Evolutionary conservation across 106 monocot species (phyloP), one percentile per base, ranked within the genome.

Genomic region (Cymbidium sinense): DNA sequence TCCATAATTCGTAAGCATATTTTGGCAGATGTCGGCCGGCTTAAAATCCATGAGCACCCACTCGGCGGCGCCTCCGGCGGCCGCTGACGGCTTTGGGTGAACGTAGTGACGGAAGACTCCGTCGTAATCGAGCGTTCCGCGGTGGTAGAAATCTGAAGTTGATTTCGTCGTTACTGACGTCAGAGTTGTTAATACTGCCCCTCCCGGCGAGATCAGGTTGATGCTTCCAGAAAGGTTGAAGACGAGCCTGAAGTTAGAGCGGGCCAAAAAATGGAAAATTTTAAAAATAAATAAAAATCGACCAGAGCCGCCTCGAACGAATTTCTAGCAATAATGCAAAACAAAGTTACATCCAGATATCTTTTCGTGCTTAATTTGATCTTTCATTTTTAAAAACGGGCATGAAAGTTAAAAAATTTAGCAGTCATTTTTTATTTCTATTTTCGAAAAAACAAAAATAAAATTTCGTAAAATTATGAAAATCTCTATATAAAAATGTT

Each of bases 71-170:
- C 18, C 20, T 1, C 34, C 64, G 7, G 35, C 28, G 31, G 18
- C 5, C 7, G 1, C 47, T 12, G 70, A 13, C 13, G 2, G 19
- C 77, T 28, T 64, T 15, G 77, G 41, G 41, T 11, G n/a, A 12
- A 64, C 52, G 28, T 43, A 65, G 25, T 77, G 76, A 8, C 76
- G 54, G 61, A 77, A 77, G 21, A 77, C 61, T 10, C 76, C 76
- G 10, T 77, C 76, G 34, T 54, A 20, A 15, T 77, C 76, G 12
- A 77, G 34, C 9, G 76, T 77, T 33, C 28, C 76, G 3, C 61
- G 54, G 6, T 58, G 61, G 36, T 77, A 77, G 61, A 19, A 35
- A n/a, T 62, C 58, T 11, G 58, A 33, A 7, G 61, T 23, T 4
- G 61, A 62, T 27, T 62, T 62, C 61, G 25, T 62, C 23, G 27